These are phyloP conservation scores for Geosmithia flava DNA, from an alignment of 2,329 filamentous ascomycete species.

Conservation along the genomic window DNA sequence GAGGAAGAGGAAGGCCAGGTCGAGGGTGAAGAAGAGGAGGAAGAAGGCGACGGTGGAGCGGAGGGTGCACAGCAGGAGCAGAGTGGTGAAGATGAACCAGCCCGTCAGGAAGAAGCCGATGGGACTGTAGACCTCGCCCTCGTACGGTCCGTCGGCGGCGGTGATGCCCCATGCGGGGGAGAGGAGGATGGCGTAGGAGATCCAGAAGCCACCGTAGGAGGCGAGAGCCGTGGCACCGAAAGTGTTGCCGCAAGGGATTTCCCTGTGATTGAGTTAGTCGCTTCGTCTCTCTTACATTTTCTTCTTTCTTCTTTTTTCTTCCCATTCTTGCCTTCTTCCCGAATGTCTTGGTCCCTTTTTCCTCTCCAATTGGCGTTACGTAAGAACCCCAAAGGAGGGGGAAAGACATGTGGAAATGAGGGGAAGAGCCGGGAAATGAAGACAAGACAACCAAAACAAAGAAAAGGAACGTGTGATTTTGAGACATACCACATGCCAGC, in stretches of 20 bases:
- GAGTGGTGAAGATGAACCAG: conserved; percentile 78
- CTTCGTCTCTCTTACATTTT: background rate
- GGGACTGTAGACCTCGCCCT: conserved; percentile 34
- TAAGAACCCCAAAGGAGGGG: too few species aligned
- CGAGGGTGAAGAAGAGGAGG: conserved; percentile 63
- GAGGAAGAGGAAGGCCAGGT: conserved; percentile 63
- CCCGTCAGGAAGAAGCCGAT: conserved; percentile 64
- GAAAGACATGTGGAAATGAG: background rate
- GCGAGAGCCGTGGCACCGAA: conserved; percentile 73
- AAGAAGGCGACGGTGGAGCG: conserved; percentile 71
- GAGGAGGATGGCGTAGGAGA: conserved; percentile 59
- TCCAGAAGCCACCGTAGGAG: conserved; percentile 79
- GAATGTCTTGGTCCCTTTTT: too few species aligned
- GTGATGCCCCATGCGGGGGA: conserved; percentile 53
- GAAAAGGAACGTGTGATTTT: too few species aligned
- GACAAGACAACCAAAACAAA: too few species aligned
- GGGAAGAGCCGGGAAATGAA: background rate
- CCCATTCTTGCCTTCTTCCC: background rate
- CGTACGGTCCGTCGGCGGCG: conserved; percentile 30
- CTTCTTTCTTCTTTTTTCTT: background rate
- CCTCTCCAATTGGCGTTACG: background rate
- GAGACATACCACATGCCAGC: conserved; percentile 72
- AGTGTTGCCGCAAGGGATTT: conserved; percentile 80
- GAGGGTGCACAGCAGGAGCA: conserved; percentile 63
- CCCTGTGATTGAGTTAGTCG: conserved; percentile 33